Evolutionary conservation across 2,329 filamentous ascomycete genomes (phyloP).

Genomic region (Colletotrichum incanum): DNA sequence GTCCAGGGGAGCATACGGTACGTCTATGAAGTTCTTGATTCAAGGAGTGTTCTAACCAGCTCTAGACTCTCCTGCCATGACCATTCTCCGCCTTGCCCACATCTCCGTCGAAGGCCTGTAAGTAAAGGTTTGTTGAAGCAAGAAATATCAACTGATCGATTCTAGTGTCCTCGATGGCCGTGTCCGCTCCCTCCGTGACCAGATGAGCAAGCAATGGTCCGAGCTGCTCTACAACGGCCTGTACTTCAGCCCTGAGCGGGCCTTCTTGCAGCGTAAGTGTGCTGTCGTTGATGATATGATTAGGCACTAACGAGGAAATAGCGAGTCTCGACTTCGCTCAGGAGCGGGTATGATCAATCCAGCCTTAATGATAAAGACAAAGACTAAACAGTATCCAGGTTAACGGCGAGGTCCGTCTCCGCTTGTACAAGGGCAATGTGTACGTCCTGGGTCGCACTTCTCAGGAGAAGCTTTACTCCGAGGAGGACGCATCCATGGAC

Average conservation of each 20-base stretch:
- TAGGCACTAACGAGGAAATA: background rate
- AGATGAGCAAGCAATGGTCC: conserved; percentile 60
- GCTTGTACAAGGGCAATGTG: conserved; percentile 59
- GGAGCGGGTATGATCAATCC: conserved; percentile 4
- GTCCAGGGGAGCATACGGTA: conserved; percentile 74
- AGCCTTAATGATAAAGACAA: background rate
- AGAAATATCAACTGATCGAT: background rate
- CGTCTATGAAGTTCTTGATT: conserved; percentile 32
- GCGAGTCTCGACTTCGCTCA: conserved; percentile 40
- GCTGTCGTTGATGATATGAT: fast-evolving
- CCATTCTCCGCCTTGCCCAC: conserved; percentile 50
- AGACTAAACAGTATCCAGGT: conserved; percentile 2
- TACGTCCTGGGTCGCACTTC: conserved; percentile 63
- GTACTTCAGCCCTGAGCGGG: conserved; percentile 64
- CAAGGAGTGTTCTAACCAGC: background rate
- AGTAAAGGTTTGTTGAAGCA: background rate
- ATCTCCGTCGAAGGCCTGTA: conserved; percentile 68
- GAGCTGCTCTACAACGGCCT: conserved; percentile 63
- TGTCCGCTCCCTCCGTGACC: conserved; percentile 68
- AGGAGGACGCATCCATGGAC: conserved; percentile 67
- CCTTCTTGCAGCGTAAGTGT: conserved; percentile 32
- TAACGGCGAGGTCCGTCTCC: conserved; percentile 48
- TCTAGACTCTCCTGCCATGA: conserved; percentile 46
- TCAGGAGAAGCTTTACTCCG: conserved; percentile 66
- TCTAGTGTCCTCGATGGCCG: conserved; percentile 65